Conservation (phyloP, 2,329 filamentous ascomycete species). For the Fusarium pseudoanthophilum region DNA sequence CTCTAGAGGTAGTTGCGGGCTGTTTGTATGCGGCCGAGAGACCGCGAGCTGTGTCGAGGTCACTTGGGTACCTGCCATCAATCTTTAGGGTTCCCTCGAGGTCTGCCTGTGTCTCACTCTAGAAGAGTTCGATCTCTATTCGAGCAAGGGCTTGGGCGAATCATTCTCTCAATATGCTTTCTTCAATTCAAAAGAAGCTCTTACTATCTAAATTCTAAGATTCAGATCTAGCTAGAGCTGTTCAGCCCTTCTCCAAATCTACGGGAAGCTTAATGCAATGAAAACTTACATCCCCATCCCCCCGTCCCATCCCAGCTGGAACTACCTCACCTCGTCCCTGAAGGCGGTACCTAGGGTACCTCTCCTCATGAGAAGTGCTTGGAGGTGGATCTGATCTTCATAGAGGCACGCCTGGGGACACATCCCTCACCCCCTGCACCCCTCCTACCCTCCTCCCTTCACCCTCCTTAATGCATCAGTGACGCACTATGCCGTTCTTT, state of each 20-base stretch:
- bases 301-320: conserved; percentile 3
- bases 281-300: conserved; percentile 1
- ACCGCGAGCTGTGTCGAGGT: background rate
- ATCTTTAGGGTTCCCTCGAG: background rate
- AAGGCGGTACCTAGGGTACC: background rate
- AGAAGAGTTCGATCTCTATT: background rate
- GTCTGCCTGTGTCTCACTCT: conserved; percentile 2
- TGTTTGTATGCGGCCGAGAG: conserved; percentile 8
- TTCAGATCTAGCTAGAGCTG: conserved; percentile 2
- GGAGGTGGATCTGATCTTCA: background rate
- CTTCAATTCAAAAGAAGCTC: conserved; percentile 11
- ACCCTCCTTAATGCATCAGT: conserved; percentile 20
- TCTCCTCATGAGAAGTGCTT: background rate
- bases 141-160: background rate
- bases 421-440: background rate
- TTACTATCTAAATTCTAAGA: background rate
- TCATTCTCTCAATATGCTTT: background rate
- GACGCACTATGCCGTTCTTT: conserved; percentile 25
- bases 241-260: conserved; percentile 4
- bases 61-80: background rate
- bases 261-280: conserved; percentile 12
- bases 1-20: conserved; percentile 5
- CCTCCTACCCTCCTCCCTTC: background rate
- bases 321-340: conserved; percentile 11
- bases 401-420: background rate